These are phyloP conservation scores for Diversispora epigaea DNA, from an alignment of 192 early-diverging fungal genomes.

Conservation along the genomic window DNA sequence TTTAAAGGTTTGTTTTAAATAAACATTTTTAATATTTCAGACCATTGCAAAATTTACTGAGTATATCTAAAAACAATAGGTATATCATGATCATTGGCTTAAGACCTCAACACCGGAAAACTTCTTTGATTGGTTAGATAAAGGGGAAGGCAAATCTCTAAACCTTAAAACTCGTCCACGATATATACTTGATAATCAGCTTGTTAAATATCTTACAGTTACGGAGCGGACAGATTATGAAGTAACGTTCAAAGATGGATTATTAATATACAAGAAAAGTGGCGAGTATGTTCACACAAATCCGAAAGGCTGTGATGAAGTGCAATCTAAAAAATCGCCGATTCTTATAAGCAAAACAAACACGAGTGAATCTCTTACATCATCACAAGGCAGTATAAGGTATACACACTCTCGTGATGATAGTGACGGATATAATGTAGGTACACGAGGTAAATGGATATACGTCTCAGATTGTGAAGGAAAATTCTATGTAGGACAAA, in stretches of 20 bases:
- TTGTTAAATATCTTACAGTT: conserved; percentile 37
- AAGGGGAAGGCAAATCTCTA: conserved; percentile 38
- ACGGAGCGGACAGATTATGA: conserved; percentile 41
- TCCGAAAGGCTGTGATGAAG: not conserved
- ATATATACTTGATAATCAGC: conserved; percentile 34
- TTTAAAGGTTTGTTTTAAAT: too few species aligned
- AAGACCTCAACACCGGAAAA: conserved; percentile 39
- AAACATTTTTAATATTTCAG: too few species aligned
- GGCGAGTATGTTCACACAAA: conserved; percentile 40
- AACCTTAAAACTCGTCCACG: conserved; percentile 36
- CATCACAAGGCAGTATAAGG: not conserved
- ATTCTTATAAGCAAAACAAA: not conserved
- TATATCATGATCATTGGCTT: conserved; percentile 43
- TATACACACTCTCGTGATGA: conserved; percentile 10
- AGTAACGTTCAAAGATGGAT: conserved; percentile 37
- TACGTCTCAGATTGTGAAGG: conserved; percentile 42
- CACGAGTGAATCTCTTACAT: not conserved
- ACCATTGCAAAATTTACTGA: too few species aligned
- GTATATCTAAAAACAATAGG: not conserved
- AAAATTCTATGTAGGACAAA: conserved; percentile 40
- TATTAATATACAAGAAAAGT: conserved; percentile 37
- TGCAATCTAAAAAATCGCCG: too few species aligned
- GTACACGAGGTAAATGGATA: conserved; percentile 36
- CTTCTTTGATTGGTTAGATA: conserved; percentile 49
- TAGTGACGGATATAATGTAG: not conserved